A percentile compares a stretch with the other conserved stretches of the same genome.
Conservation (phyloP, 352 stramenopile species). For the Peronospora farinosa region DNA sequence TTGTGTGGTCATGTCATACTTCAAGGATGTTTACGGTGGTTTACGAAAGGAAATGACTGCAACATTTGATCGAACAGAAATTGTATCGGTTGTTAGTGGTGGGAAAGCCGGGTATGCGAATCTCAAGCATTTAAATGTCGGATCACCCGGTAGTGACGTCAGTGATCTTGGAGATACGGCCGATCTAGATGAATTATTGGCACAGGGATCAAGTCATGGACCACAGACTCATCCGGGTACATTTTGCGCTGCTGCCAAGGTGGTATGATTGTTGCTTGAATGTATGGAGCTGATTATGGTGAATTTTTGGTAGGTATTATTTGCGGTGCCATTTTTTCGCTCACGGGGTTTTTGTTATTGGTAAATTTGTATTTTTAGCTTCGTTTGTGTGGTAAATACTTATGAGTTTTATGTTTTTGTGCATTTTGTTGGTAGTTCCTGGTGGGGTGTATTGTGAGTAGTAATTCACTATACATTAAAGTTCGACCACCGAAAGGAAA, state of each 20-base stretch:
- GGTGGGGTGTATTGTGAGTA: slow-evolving; percentile 78
- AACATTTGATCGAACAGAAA: slow-evolving; percentile 59
- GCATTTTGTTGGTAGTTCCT: slow-evolving; percentile 44
- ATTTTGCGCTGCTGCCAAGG: background rate
- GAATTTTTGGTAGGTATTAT: slow-evolving; percentile 44
- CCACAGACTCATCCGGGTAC: slow-evolving; percentile 65
- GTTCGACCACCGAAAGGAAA: slow-evolving; percentile 72
- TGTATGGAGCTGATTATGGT: too few relatives aligned
- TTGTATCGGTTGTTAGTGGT: slow-evolving; percentile 59
- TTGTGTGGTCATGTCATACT: slow-evolving; percentile 39
- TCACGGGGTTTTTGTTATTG: slow-evolving; percentile 65
- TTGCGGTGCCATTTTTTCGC: slow-evolving; percentile 73
- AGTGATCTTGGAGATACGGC: slow-evolving; percentile 74
- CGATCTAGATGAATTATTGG: slow-evolving; percentile 73
- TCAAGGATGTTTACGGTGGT: slow-evolving; percentile 74
- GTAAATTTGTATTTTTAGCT: slow-evolving; percentile 22
- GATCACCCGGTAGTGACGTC: slow-evolving; percentile 67
- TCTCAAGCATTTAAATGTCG: slow-evolving; percentile 75
- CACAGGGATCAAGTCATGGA: slow-evolving; percentile 60
- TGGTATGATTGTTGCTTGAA: background rate
- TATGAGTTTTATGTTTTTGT: background rate
- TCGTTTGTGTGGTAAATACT: background rate
- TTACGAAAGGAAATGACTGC: slow-evolving; percentile 77
- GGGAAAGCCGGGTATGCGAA: slow-evolving; percentile 77
- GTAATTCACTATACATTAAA: slow-evolving; percentile 85